phyloP scores from a whole-genome alignment of 2,329 filamentous ascomycete genomes.

The Epichloe sp. region DNA sequence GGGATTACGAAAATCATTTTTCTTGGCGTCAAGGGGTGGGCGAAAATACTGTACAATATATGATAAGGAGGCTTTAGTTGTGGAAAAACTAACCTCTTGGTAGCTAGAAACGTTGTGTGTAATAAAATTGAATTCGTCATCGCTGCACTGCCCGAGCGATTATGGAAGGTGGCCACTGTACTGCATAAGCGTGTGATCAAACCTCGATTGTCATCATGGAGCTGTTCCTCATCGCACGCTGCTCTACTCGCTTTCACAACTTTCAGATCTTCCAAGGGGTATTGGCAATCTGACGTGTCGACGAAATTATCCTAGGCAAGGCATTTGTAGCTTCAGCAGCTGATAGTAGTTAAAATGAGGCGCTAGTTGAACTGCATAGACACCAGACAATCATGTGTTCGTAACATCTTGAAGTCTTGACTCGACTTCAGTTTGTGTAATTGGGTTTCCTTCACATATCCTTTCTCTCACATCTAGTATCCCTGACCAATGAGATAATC shows the following conservation, averaged over 20 bases:
- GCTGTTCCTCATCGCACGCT: too few relatives aligned
- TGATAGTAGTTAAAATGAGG: conserved; percentile 2
- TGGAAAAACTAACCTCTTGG: background rate
- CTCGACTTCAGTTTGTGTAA: conserved; percentile 1
- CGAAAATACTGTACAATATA: background rate
- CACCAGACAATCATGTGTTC: conserved; percentile 4
- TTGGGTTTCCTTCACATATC: conserved; percentile 4
- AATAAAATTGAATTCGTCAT: background rate
- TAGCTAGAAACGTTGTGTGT: background rate
- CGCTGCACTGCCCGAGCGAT: background rate
- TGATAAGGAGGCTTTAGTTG: background rate
- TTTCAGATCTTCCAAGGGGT: too few relatives aligned
- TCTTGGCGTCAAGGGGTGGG: background rate
- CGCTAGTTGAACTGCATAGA: conserved; percentile 5
- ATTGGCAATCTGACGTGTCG: too few relatives aligned
- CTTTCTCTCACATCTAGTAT: conserved; percentile 39
- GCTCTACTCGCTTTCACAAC: too few relatives aligned
- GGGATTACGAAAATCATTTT: background rate
- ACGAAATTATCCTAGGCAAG: background rate
- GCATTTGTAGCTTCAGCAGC: background rate
- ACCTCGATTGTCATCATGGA: too few relatives aligned
- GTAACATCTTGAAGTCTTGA: conserved; percentile 1
- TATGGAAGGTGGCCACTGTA: too few relatives aligned
- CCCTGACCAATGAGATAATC: conserved; percentile 72
- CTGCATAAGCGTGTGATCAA: too few relatives aligned